Base-by-base conservation (phyloP, 208 protist species). In the Leishmania turanica region DNA sequence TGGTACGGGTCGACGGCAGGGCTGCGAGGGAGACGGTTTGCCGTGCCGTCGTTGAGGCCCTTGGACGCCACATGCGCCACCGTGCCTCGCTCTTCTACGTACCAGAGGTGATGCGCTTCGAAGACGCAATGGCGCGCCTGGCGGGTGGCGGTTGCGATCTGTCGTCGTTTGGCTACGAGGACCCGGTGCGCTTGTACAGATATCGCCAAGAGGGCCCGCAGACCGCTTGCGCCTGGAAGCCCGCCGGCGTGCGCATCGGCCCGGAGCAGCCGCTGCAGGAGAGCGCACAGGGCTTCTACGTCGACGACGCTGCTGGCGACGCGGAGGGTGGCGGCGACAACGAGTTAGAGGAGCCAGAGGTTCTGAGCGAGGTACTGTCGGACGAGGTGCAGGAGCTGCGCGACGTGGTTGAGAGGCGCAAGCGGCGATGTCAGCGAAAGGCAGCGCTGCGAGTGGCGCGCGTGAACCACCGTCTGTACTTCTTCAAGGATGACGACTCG, bases 21-120 rank as follows among this genome's bases (percentile, higher is more conserved):
- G 88, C 87, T 45, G 89, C 88, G 45, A 71, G 75, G 47, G 89
- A 88, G 71, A 90, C 92, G 34, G 88, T 96, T 51, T 87, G 88
- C 69, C 91, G 87, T 24, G 83, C 83, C 42, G 89, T 88, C 0
- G 69, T 85, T 27, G 85, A 89, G 34, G 72, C 80, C 42, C 89
- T 97, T 9, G 81, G 82, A 37, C 88, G 79, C 17, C 88, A 91
- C 42, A 82, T 98, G 27, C 82, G 84, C 53, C 70, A 96, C 75
- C 93, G 95, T 40, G 88, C 88, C 34, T 98, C 95, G 60, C 85
- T 98, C 81, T 92, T 97, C 51, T 90, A 92, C 72, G 78, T 88
- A 8, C 84, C 89, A 17, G 86, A 96, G 81, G 90, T 98, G 72
- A 62, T 95, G 34, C 51, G 78, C 0, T 94, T 89, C 77, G 93